These are phyloP conservation scores for Carpinus viminea DNA, from an alignment of 306 rosid species.

Conservation along the genomic window DNA sequence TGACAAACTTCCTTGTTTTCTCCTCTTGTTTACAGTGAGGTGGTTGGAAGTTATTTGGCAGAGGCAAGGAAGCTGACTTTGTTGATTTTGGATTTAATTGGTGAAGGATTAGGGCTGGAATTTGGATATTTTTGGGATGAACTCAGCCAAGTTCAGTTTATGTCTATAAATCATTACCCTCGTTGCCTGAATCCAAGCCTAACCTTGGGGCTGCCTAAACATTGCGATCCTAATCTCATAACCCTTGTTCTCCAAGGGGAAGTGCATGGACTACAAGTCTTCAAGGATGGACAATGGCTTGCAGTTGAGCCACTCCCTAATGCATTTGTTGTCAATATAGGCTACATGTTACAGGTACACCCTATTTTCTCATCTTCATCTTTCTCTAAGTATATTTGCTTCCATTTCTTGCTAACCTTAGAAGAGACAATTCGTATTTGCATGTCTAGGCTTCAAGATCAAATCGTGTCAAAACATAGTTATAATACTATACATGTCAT, in stretches of 20 bases:
- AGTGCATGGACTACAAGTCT: conserved; percentile 26
- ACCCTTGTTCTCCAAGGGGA: conserved; percentile 23
- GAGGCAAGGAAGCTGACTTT: conserved; percentile 29
- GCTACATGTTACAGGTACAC: conserved; percentile 20
- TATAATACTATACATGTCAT: too few species aligned
- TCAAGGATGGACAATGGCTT: conserved; percentile 33
- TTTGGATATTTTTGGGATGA: not conserved
- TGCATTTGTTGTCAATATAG: conserved; percentile 29
- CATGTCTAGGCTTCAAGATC: too few species aligned
- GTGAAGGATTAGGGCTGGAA: conserved; percentile 28
- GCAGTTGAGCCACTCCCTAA: conserved; percentile 28
- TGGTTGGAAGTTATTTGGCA: conserved; percentile 15
- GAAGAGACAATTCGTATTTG: too few species aligned
- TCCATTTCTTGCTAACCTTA: too few species aligned
- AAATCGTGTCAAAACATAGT: too few species aligned
- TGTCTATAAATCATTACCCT: conserved; percentile 17
- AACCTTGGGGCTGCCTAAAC: conserved; percentile 43
- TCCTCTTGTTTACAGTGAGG: not conserved
- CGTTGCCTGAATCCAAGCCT: conserved; percentile 33
- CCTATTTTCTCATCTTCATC: not conserved
- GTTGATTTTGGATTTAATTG: conserved; percentile 25
- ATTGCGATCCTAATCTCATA: conserved; percentile 21
- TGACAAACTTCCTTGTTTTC: not conserved
- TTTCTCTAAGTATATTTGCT: too few species aligned
- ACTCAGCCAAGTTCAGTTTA: conserved; percentile 3